Conservation (phyloP, 495 filamentous ascomycete genomes). For the Daldinia loculata region DNA sequence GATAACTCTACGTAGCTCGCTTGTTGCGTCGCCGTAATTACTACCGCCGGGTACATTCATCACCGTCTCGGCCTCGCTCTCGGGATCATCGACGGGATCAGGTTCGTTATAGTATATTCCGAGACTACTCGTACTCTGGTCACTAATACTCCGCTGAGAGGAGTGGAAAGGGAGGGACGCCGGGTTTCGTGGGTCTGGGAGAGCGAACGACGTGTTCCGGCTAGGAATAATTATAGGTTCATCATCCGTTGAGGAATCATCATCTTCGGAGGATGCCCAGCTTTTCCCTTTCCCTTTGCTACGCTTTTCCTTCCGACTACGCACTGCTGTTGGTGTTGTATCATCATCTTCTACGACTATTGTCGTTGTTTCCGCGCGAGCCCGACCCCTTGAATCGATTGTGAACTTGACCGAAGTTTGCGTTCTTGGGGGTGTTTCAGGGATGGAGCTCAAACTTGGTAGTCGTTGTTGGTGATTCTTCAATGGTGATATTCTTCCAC, state of each 20-base stretch:
- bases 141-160: slow-evolving; percentile 58
- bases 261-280: slow-evolving; percentile 57
- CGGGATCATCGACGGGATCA: slow-evolving; percentile 43
- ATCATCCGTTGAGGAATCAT: slow-evolving; percentile 68
- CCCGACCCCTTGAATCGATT: slow-evolving; percentile 75
- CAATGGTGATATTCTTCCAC: slow-evolving; percentile 59
- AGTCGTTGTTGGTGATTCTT: slow-evolving; percentile 58
- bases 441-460: slow-evolving; percentile 60
- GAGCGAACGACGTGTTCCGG: slow-evolving; percentile 67
- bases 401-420: slow-evolving; percentile 70
- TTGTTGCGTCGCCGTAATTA: slow-evolving; percentile 58
- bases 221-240: slow-evolving; percentile 73
- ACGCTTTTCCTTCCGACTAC: slow-evolving; percentile 32
- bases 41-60: slow-evolving; percentile 54
- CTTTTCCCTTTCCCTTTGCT: slow-evolving; percentile 21
- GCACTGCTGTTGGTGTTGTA: slow-evolving; percentile 36
- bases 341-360: slow-evolving; percentile 59
- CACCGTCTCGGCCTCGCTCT: slow-evolving; percentile 67
- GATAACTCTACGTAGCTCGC: slow-evolving; percentile 77
- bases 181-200: slow-evolving; percentile 61
- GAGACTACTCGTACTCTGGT: slow-evolving; percentile 54
- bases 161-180: slow-evolving; percentile 63
- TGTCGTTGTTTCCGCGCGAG: slow-evolving; percentile 74
- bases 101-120: slow-evolving; percentile 45
- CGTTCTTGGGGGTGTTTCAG: slow-evolving; percentile 55